Percentiles rank a stretch among this genome's conserved stretches.
phyloP scores from a whole-genome alignment of 257 asterid genomes.

The Primulina eburnea region DNA sequence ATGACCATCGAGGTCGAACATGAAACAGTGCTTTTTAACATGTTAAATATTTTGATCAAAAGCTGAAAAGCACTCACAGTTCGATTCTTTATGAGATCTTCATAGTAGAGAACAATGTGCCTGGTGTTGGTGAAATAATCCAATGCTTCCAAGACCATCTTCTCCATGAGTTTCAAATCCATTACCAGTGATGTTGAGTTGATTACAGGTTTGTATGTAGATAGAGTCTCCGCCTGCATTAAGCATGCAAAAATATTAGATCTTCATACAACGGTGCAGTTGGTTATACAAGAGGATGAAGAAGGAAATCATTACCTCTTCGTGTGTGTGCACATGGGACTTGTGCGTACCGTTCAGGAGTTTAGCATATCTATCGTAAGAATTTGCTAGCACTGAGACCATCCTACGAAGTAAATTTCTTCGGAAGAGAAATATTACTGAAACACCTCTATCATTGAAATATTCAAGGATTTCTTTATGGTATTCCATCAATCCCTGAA shows the following conservation, averaged over 20 bases:
- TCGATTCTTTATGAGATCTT: constrained; percentile 72
- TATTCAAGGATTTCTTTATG: constrained; percentile 57
- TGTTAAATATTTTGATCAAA: too few species aligned
- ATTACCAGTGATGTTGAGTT: constrained; percentile 47
- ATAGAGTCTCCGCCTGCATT: constrained; percentile 70
- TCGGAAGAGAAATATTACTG: constrained; percentile 60
- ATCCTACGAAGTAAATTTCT: constrained; percentile 64
- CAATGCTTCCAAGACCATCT: constrained; percentile 44
- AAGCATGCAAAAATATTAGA: constrained; percentile 17
- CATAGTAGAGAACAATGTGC: constrained; percentile 72
- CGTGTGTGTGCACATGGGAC: constrained; percentile 71
- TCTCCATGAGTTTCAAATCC: constrained; percentile 68
- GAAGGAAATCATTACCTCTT: constrained; percentile 44
- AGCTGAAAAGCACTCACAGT: constrained; percentile 46
- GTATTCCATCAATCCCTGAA: constrained; percentile 64
- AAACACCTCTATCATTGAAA: constrained; percentile 53
- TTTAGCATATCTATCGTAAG: constrained; percentile 61
- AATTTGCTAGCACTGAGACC: constrained; percentile 70
- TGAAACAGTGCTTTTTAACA: neutral
- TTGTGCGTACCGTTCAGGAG: constrained; percentile 73
- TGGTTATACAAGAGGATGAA: neutral
- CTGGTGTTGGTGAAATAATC: constrained; percentile 66
- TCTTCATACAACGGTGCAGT: neutral
- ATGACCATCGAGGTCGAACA: neutral
- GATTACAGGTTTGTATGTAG: constrained; percentile 71